These are phyloP conservation scores for Allomyces arbusculus DNA, from an alignment of 192 early-diverging fungal species.

Conservation along the genomic window DNA sequence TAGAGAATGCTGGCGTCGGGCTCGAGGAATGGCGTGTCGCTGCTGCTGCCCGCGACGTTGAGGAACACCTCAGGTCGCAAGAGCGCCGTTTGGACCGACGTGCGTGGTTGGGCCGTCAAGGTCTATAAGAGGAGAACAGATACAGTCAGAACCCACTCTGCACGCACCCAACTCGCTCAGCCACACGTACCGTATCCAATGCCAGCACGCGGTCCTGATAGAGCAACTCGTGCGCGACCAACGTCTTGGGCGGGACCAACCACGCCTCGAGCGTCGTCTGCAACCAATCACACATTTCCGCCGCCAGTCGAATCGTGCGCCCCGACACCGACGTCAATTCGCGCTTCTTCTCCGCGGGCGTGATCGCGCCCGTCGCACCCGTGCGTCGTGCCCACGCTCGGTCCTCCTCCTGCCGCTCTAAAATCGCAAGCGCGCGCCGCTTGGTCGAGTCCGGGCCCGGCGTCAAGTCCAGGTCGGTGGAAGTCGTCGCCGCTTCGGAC, in stretches of 20 bases:
- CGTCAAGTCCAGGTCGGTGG: neutral
- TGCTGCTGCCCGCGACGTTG: constrained; percentile 13
- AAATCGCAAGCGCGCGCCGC: neutral
- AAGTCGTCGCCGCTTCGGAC: neutral
- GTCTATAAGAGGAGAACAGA: constrained; percentile 16
- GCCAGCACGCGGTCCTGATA: constrained; percentile 53
- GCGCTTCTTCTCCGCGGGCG: neutral
- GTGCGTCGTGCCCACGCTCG: neutral
- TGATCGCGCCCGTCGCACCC: neutral
- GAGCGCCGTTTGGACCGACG: constrained; percentile 64
- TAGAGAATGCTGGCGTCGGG: constrained; percentile 80
- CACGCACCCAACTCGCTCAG: neutral
- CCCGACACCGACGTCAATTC: neutral
- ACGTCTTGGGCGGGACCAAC: constrained; percentile 9
- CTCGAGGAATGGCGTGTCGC: constrained; percentile 25
- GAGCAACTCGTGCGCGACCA: constrained; percentile 56
- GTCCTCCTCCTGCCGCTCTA: neutral
- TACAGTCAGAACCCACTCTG: neutral
- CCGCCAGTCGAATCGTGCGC: neutral
- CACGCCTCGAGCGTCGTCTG: neutral
- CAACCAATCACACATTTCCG: neutral
- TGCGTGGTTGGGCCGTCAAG: constrained; percentile 66
- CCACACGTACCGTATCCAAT: constrained; percentile 42
- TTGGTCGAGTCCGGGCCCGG: neutral
- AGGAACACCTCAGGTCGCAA: constrained; percentile 58